Evolutionary conservation across 306 rosid species (phyloP).

Genomic region (Dryas octopetala): DNA sequence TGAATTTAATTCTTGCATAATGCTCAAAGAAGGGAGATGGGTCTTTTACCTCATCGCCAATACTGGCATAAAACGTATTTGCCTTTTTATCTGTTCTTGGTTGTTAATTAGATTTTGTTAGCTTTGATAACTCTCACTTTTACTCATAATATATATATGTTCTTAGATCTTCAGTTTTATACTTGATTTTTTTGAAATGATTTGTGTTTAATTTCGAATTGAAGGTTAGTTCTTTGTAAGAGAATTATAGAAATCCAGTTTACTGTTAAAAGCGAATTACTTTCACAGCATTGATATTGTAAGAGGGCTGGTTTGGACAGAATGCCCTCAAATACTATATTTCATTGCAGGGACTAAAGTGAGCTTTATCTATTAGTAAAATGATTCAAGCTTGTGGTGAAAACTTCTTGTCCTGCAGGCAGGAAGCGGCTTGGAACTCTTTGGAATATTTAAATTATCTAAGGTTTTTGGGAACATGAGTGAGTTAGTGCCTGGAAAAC

Average conservation of each 20-base stretch:
- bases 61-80: slow-evolving; percentile 28
- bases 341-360: slow-evolving; percentile 94
- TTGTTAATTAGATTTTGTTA: not conserved
- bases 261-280: slow-evolving; percentile 10
- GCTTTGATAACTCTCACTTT: not conserved
- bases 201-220: not conserved
- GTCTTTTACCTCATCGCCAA: slow-evolving; percentile 64
- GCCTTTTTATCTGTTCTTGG: not conserved
- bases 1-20: slow-evolving; percentile 19
- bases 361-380: slow-evolving; percentile 16
- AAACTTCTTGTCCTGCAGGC: slow-evolving; percentile 54
- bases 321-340: slow-evolving; percentile 76
- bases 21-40: slow-evolving; percentile 57
- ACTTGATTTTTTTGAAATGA: not conserved
- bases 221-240: not conserved
- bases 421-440: slow-evolving; percentile 71
- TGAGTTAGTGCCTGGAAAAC: slow-evolving; percentile 56
- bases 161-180: not conserved
- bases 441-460: slow-evolving; percentile 80
- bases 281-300: slow-evolving; percentile 83
- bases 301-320: slow-evolving; percentile 70
- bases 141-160: not conserved
- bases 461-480: slow-evolving; percentile 85
- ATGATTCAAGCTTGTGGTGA: not conserved
- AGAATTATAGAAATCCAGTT: not conserved